Evolutionary conservation across 768 basidiomycete species (phyloP), one percentile per base, ranked within the genome.

Genomic region (Mycena crocata): DNA sequence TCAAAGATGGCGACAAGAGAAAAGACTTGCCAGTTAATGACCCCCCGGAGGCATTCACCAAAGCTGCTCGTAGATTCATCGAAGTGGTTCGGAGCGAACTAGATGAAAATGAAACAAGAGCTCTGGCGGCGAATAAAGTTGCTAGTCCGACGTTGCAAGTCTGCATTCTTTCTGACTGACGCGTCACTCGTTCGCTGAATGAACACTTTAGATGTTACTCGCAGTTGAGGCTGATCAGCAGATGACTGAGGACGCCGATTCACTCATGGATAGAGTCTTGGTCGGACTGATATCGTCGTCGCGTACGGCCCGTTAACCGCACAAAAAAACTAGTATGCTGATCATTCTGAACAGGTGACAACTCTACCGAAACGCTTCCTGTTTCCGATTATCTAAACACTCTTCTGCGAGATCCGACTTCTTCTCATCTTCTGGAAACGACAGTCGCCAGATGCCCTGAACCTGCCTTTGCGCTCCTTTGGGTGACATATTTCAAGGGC

Each of bases 341-440:
- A 9, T 40, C 35, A 30, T 65, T 57, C 52, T 55, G 12, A 31
- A n/a, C 62, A 89, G 89, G 79, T 34, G 72, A 82, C 4, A 74
- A 84, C 60, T 66, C 83, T 2, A 63, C 72, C 4, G 67, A 70
- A 17, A 72, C 73, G 2, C 75, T 84, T 8, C 87, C 90, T 66
- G 80, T 86, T 14, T 91, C 92, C 0, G 93, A 95, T 74, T 98
- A 91, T 77, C 81, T 98, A 56, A 86, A 87, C 13, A 93, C 93
- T 1, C 85, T 98, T 15, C 84, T 98, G 21, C 87, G 94, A 52
- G 94, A 96, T 72, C 87, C 90, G 2, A 94, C 94, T 3, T 92
- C 96, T 0, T 97, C 96, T 0, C 95, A 96, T 73, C 84, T 97
- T 2, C 84, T 96, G n/a, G 96, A 98, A 76, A 89, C 89, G 1